Base-by-base conservation (phyloP, 2,329 filamentous ascomycete species). In the Aspergillus calidoustus region DNA sequence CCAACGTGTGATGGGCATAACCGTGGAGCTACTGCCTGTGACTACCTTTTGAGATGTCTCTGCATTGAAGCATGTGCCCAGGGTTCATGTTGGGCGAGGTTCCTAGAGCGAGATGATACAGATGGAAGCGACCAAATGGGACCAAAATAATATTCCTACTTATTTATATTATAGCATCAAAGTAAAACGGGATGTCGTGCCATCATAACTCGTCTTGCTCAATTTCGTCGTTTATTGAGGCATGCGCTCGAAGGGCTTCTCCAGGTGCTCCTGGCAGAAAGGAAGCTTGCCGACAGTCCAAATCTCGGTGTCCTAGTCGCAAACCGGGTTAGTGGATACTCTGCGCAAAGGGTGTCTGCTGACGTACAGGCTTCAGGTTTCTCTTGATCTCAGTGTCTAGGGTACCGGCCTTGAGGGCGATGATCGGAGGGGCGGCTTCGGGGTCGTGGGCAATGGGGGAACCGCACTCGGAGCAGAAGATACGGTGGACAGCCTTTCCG, bases 361-460 rank as follows among this genome's bases (percentile, higher is more conserved):
- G 31, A 68, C 71, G 25, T 68, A 74, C 73, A 59, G 88, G 88
- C 83, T 90, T 88, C 67, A 90, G 79, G 43, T 75, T 83, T 83
- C 88, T 87, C 86, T 89, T 89, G 70, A 89, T 83, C 74, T 89
- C 86, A 1, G 76, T 76, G 68, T 86, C 85, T 55, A 90, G 80
- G 23, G 86, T 87, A 61, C 88, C 88, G 38, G 82, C 88, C 84
- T 90, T 90, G 72, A 90, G 77, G 64, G 87, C 88, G 68, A 90
- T 89, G 77, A 90, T 89, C 66, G 84, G 82, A 41, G 87, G 87
- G n/a, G 87, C 87, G n/a, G 85, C 85, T 61, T 90, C 87, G 28
- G 88, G 88, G 76, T 90, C 88, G 76, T 90, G 88, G 62, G 87
- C 88, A 69, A 90, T 89, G 63, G 88, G 88, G 17, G 86, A 89